A percentile compares a stretch with the other conserved stretches of the same genome.
phyloP scores from a whole-genome alignment of 768 basidiomycete genomes.

The Pleurotus eryngii region DNA sequence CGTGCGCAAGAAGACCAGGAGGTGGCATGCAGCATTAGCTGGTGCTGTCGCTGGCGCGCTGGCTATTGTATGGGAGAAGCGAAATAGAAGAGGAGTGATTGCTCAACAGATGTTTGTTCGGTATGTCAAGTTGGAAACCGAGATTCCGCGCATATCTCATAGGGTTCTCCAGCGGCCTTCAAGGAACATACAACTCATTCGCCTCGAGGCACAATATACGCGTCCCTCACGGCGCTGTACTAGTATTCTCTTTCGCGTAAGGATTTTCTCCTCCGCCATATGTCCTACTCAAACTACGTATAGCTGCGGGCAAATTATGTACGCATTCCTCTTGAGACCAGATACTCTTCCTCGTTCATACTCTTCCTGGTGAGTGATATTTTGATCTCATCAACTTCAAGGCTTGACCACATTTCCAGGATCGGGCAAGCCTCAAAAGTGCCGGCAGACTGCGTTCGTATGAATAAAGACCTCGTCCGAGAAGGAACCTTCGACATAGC shows the following conservation, averaged over 20 bases:
- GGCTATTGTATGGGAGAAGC: slow-evolving; percentile 77
- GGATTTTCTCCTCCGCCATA: slow-evolving; percentile 13
- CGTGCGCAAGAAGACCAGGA: slow-evolving; percentile 60
- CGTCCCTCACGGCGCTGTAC: slow-evolving; percentile 79
- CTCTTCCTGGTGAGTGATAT: slow-evolving; percentile 55
- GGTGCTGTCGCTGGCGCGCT: slow-evolving; percentile 72
- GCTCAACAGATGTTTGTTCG: slow-evolving; percentile 90
- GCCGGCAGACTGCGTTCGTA: slow-evolving; percentile 50
- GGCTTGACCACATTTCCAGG: slow-evolving; percentile 37
- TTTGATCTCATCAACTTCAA: neutral
- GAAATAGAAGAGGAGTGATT: slow-evolving; percentile 58
- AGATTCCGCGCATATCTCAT: neutral
- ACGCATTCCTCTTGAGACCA: slow-evolving; percentile 71
- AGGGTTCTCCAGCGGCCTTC: slow-evolving; percentile 61
- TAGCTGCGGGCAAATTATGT: slow-evolving; percentile 86
- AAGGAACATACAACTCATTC: slow-evolving; percentile 83
- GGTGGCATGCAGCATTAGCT: slow-evolving; percentile 81
- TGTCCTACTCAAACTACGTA: neutral
- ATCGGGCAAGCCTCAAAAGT: slow-evolving; percentile 68
- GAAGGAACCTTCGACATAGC: slow-evolving; percentile 50
- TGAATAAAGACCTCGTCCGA: slow-evolving; percentile 61
- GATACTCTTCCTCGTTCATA: slow-evolving; percentile 85
- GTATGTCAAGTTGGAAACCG: slow-evolving; percentile 32
- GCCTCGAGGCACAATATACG: slow-evolving; percentile 62
- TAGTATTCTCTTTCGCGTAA: slow-evolving; percentile 77